These are phyloP conservation scores for Ogataea nitratoaversa DNA, from an alignment of 805 yeast species.

Conservation along the genomic window DNA sequence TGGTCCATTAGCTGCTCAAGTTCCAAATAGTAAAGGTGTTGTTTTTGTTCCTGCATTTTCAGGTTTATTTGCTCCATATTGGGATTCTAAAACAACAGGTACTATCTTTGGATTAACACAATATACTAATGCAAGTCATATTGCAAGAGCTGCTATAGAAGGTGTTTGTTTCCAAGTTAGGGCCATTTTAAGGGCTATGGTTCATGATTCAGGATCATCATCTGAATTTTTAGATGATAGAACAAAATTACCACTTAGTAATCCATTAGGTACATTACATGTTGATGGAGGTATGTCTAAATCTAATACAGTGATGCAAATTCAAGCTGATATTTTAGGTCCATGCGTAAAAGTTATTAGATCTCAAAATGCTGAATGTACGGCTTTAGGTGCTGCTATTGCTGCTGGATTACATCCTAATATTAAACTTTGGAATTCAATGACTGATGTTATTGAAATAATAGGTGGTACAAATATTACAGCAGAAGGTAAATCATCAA, in stretches of 20 bases:
- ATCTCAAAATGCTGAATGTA: slow-evolving; percentile 82
- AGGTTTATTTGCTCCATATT: slow-evolving; percentile 92
- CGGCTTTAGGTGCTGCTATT: slow-evolving; percentile 94
- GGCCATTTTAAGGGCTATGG: slow-evolving; percentile 88
- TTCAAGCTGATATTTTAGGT: slow-evolving; percentile 89
- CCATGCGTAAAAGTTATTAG: slow-evolving; percentile 78
- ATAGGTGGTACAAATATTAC: slow-evolving; percentile 30
- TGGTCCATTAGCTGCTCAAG: slow-evolving; percentile 85
- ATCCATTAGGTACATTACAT: slow-evolving; percentile 42
- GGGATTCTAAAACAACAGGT: slow-evolving; percentile 92
- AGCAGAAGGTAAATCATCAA: background rate
- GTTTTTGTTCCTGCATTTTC: slow-evolving; percentile 93
- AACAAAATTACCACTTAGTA: slow-evolving; percentile 34
- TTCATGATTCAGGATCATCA: slow-evolving; percentile 60
- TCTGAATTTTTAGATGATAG: slow-evolving; percentile 54
- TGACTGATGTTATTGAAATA: slow-evolving; percentile 58
- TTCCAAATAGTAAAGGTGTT: slow-evolving; percentile 81
- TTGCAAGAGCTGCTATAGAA: slow-evolving; percentile 91
- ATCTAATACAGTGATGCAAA: slow-evolving; percentile 87
- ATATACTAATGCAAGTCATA: slow-evolving; percentile 85
- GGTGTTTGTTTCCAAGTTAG: slow-evolving; percentile 93
- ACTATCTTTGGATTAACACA: slow-evolving; percentile 91
- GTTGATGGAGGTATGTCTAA: slow-evolving; percentile 97
- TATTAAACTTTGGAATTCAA: slow-evolving; percentile 68
- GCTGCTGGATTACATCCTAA: slow-evolving; percentile 78